Evolutionary conservation across 2,329 filamentous ascomycete species (phyloP).

Genomic region (Verticillium nubilum): DNA sequence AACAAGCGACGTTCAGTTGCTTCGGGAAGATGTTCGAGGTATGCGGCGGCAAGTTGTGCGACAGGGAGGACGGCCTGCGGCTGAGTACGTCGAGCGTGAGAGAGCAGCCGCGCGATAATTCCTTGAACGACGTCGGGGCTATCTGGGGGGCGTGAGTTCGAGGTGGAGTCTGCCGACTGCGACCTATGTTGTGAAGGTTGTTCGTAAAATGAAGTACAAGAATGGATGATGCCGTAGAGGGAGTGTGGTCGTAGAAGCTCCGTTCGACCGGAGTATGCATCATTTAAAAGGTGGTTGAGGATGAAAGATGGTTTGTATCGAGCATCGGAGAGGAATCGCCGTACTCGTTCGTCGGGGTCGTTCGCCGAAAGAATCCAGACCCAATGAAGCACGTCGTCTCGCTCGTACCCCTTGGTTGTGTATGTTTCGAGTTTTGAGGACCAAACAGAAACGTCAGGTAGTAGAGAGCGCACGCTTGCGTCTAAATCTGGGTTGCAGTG

Average conservation of each 20-base stretch:
- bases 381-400: conserved; percentile 5
- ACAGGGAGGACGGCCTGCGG: conserved; percentile 21
- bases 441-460: neutral
- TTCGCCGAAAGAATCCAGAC: conserved; percentile 1
- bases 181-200: too few species aligned
- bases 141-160: neutral
- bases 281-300: conserved; percentile 5
- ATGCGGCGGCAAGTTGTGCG: conserved; percentile 21
- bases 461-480: neutral
- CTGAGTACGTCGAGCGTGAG: conserved; percentile 14
- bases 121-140: neutral
- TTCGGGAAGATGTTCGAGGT: conserved; percentile 17
- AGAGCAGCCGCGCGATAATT: neutral
- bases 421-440: neutral
- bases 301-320: conserved; percentile 9
- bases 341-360: conserved; percentile 5
- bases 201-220: conserved; percentile 1
- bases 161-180: neutral
- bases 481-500: neutral
- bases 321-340: neutral
- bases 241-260: neutral
- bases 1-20: conserved; percentile 13
- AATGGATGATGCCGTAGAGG: conserved; percentile 4
- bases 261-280: neutral
- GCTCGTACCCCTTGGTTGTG: neutral